Evolutionary conservation across 73 alveolate genomes (phyloP).

Genomic region (Chromera velia): DNA sequence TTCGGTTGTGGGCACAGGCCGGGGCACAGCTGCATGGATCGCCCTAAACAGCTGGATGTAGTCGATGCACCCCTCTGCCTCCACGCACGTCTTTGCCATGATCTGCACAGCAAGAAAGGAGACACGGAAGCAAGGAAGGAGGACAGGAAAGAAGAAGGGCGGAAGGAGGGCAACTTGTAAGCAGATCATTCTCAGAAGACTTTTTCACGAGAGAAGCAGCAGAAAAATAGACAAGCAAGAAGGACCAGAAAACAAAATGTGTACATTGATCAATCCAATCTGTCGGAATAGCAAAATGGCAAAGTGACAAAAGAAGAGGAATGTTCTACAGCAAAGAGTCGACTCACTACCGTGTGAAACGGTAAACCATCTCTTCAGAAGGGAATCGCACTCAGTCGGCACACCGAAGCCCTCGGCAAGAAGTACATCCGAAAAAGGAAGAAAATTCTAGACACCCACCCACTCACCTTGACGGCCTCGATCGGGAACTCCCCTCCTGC

Average conservation of each 20-base stretch:
- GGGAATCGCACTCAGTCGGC: conserved; percentile 44
- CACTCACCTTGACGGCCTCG: conserved; percentile 71
- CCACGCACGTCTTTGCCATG: conserved; percentile 62
- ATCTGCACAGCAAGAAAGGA: too few relatives aligned
- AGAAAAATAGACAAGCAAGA: too few relatives aligned
- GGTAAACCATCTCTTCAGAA: conserved; percentile 14
- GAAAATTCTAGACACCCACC: conserved; percentile 62
- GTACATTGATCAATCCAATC: too few relatives aligned
- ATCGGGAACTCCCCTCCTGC: conserved; percentile 78
- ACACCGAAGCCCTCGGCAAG: conserved; percentile 41
- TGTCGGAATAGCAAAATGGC: too few relatives aligned
- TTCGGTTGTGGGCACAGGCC: conserved; percentile 38
- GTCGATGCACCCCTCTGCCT: conserved; percentile 66
- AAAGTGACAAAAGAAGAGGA: too few relatives aligned
- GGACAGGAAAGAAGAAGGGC: too few relatives aligned
- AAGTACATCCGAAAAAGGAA: conserved; percentile 30
- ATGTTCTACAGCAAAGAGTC: too few relatives aligned
- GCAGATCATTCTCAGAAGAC: too few relatives aligned
- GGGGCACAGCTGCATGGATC: conserved; percentile 13
- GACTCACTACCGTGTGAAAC: conserved; percentile 47
- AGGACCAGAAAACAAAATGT: too few relatives aligned
- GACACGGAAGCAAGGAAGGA: too few relatives aligned
- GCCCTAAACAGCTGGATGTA: conserved; percentile 40
- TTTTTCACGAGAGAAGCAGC: too few relatives aligned
- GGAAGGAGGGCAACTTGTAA: too few relatives aligned